phyloP scores from a whole-genome alignment of 2,329 filamentous ascomycete genomes.

The Shiraia bambusicola region DNA sequence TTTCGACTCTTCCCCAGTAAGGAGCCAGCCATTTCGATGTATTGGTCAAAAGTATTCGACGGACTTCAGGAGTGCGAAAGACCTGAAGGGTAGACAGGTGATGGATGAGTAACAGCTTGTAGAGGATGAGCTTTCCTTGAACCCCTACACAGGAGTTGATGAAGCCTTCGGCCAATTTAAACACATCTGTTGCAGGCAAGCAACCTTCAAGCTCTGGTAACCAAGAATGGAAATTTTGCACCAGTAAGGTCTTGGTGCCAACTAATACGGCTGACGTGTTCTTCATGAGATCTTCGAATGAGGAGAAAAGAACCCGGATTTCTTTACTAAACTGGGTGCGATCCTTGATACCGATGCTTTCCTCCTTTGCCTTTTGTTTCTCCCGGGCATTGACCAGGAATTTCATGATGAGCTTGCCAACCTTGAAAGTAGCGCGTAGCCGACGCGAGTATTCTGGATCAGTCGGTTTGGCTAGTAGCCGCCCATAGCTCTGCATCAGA shows the following conservation, averaged over 20 bases:
- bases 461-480: slow-evolving; percentile 77
- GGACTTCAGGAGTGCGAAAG: slow-evolving; percentile 76
- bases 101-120: slow-evolving; percentile 89
- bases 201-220: slow-evolving; percentile 83
- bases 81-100: slow-evolving; percentile 83
- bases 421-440: slow-evolving; percentile 89
- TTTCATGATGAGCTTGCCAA: slow-evolving; percentile 87
- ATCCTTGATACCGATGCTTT: slow-evolving; percentile 78
- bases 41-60: slow-evolving; percentile 72
- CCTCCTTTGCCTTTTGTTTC: slow-evolving; percentile 86
- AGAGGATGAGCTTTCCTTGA: slow-evolving; percentile 86
- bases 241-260: slow-evolving; percentile 89
- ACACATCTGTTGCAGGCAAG: slow-evolving; percentile 77
- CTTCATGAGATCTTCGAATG: slow-evolving; percentile 85
- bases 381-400: slow-evolving; percentile 89
- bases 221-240: slow-evolving; percentile 97
- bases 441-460: slow-evolving; percentile 82
- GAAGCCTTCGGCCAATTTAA: slow-evolving; percentile 89
- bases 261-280: slow-evolving; percentile 82
- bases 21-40: slow-evolving; percentile 89
- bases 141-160: slow-evolving; percentile 86
- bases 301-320: slow-evolving; percentile 83
- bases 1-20: slow-evolving; percentile 79
- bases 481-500: slow-evolving; percentile 80
- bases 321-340: slow-evolving; percentile 77